These are phyloP conservation scores for Zangia roseola DNA, from an alignment of 768 basidiomycete species.

Conservation along the genomic window DNA sequence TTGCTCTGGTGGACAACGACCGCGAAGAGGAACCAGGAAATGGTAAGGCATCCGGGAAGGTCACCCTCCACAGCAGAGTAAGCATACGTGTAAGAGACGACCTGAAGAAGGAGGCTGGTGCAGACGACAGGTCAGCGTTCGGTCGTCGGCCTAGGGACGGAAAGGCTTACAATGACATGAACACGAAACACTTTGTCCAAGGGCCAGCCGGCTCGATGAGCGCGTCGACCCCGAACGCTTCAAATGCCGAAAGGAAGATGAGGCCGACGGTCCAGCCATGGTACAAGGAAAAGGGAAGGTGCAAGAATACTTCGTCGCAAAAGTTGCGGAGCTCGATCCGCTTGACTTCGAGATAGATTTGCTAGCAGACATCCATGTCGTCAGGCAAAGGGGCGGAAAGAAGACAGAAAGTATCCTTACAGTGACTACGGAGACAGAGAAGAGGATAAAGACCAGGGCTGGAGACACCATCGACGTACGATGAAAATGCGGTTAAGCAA, in stretches of 20 bases:
- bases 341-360: slow-evolving; percentile 69
- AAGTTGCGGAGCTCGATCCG: slow-evolving; percentile 47
- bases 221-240: slow-evolving; percentile 61
- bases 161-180: slow-evolving; percentile 48
- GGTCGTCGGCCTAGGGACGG: no score
- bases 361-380: slow-evolving; percentile 23
- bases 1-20: slow-evolving; percentile 54
- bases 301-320: slow-evolving; percentile 63
- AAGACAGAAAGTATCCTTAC: slow-evolving; percentile 22
- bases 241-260: slow-evolving; percentile 54
- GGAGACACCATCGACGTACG: slow-evolving; percentile 14
- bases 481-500: no score
- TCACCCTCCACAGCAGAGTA: slow-evolving; percentile 65
- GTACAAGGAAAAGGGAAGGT: slow-evolving; percentile 71
- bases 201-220: slow-evolving; percentile 48
- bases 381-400: slow-evolving; percentile 11
- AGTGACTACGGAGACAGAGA: slow-evolving; percentile 52
- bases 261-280: slow-evolving; percentile 60
- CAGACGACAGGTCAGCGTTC: not conserved
- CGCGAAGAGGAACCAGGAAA: slow-evolving; percentile 65
- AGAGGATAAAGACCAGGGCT: slow-evolving; percentile 41
- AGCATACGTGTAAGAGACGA: slow-evolving; percentile 61
- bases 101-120: slow-evolving; percentile 52
- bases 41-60: slow-evolving; percentile 64
- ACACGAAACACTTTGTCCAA: slow-evolving; percentile 64